phyloP scores from a whole-genome alignment of 257 asterid genomes.

The Solanum ahanhuiri region DNA sequence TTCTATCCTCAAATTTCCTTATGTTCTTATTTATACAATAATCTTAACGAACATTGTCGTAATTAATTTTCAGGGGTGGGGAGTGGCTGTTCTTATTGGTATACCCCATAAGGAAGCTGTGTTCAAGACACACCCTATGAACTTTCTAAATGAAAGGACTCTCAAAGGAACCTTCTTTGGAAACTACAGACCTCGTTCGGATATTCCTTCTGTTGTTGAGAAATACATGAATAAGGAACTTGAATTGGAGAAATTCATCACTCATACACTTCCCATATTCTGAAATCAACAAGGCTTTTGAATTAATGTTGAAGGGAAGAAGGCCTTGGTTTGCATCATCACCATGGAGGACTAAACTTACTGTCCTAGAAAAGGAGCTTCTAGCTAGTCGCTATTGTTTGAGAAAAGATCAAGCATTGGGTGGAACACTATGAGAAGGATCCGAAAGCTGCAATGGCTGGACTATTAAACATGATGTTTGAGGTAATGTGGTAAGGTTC shows the following conservation, averaged over 20 bases:
- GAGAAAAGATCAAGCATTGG: slow-evolving; percentile 9
- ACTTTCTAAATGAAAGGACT: slow-evolving; percentile 57
- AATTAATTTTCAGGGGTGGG: slow-evolving; percentile 43
- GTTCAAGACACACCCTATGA: slow-evolving; percentile 52
- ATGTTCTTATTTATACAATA: no score
- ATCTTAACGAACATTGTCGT: no score
- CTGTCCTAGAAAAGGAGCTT: background rate
- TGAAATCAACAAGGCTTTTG: slow-evolving; percentile 52
- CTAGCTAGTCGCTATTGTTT: background rate
- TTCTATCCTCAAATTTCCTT: background rate
- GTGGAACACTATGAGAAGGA: slow-evolving; percentile 69
- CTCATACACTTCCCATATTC: slow-evolving; percentile 35
- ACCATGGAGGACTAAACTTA: slow-evolving; percentile 12
- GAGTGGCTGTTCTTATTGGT: slow-evolving; percentile 17
- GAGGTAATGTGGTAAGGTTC: slow-evolving; percentile 38
- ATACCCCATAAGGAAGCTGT: background rate
- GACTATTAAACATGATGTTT: slow-evolving; percentile 66
- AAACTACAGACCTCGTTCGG: slow-evolving; percentile 56
- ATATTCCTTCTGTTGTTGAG: slow-evolving; percentile 56
- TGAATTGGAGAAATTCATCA: slow-evolving; percentile 63
- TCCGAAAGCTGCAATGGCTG: slow-evolving; percentile 59
- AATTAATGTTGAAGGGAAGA: no score
- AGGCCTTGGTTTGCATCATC: slow-evolving; percentile 35
- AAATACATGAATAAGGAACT: slow-evolving; percentile 71
- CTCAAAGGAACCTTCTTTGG: slow-evolving; percentile 79